A percentile compares a stretch with the other conserved stretches of the same genome.
phyloP scores from a whole-genome alignment of 2,329 filamentous ascomycete genomes.

The Pezizomycotina sp. region DNA sequence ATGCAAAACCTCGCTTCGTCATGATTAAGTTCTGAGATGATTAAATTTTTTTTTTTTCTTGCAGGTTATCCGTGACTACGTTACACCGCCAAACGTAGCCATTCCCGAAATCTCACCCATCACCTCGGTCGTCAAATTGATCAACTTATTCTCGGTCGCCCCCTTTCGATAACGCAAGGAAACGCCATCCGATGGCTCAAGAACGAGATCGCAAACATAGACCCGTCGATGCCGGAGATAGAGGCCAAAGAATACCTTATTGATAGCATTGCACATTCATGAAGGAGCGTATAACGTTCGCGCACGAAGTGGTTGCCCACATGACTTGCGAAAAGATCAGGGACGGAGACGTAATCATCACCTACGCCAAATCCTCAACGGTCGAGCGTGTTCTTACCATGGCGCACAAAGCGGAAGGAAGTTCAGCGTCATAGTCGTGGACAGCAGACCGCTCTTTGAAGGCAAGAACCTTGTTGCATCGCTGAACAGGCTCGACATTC shows the following conservation, averaged over 20 bases:
- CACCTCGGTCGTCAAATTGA: conserved; percentile 89
- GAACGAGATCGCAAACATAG: conserved; percentile 75
- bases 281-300: conserved; percentile 71
- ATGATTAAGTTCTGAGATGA: conserved; percentile 6
- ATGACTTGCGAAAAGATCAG: conserved; percentile 60
- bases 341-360: conserved; percentile 66
- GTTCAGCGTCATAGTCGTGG: conserved; percentile 73
- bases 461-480: conserved; percentile 54
- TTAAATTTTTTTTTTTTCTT: conserved; percentile 15
- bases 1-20: not conserved
- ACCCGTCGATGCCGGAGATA: conserved; percentile 66
- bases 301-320: conserved; percentile 68
- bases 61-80: conserved; percentile 83
- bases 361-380: conserved; percentile 70
- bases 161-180: conserved; percentile 90
- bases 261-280: conserved; percentile 72
- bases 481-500: conserved; percentile 52
- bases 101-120: conserved; percentile 81
- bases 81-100: conserved; percentile 67
- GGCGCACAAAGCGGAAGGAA: conserved; percentile 53
- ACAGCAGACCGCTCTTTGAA: conserved; percentile 55
- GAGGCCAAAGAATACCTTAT: conserved; percentile 66
- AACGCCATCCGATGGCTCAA: conserved; percentile 94
- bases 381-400: conserved; percentile 61
- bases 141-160: conserved; percentile 82